phyloP scores from a whole-genome alignment of 805 yeast species.

The Priceomyces medius region DNA sequence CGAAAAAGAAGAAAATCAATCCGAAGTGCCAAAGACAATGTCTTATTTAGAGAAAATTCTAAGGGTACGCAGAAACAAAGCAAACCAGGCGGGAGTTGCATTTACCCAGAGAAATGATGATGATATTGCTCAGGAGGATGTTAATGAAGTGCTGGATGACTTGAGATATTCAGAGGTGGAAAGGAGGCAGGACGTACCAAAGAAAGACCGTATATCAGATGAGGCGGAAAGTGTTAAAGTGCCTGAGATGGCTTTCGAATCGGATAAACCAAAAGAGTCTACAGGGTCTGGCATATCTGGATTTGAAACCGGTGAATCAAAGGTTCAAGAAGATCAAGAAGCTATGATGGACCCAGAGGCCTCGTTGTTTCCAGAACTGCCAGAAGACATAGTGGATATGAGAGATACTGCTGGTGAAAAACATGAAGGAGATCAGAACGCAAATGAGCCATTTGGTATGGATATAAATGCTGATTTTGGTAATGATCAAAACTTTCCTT shows the following conservation, averaged over 20 bases:
- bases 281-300: no score
- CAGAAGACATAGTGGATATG: no score
- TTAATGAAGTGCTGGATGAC: neutral
- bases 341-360: neutral
- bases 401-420: neutral
- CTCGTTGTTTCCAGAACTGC: no score
- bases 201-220: no score
- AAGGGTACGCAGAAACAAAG: constrained; percentile 13
- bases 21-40: constrained; percentile 1
- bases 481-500: neutral
- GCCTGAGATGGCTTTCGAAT: no score
- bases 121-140: neutral
- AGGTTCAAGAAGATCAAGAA: neutral
- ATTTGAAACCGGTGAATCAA: neutral
- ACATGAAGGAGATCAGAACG: no score
- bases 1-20: neutral
- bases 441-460: neutral
- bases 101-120: no score
- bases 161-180: no score
- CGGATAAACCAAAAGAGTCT: no score
- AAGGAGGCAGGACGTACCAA: no score
- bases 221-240: no score
- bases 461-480: neutral
- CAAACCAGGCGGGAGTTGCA: no score
- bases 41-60: constrained; percentile 35